Evolutionary conservation across 495 filamentous ascomycete species (phyloP).

Genomic region (Mytilinidion resinicola): DNA sequence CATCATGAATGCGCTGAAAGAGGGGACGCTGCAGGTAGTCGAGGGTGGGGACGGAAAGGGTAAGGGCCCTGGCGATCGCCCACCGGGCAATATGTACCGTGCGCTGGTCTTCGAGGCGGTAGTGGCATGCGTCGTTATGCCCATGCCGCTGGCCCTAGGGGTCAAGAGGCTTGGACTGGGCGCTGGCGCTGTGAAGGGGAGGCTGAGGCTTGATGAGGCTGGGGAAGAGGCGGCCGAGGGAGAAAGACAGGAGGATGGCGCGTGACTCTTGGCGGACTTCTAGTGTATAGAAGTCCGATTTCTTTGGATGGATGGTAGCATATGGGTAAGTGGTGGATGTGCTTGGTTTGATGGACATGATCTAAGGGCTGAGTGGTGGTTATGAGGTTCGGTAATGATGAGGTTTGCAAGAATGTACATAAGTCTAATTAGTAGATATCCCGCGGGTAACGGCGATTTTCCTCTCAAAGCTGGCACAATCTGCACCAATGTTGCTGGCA

Average conservation of each 20-base stretch:
- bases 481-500: too few relatives aligned
- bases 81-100: constrained; percentile 62
- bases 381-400: too few relatives aligned
- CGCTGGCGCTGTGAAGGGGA: constrained; percentile 47
- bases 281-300: too few relatives aligned
- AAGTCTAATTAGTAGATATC: too few relatives aligned
- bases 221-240: constrained; percentile 8
- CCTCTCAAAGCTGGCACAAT: too few relatives aligned
- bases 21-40: constrained; percentile 11
- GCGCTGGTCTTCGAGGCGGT: constrained; percentile 76
- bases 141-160: constrained; percentile 62
- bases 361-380: too few relatives aligned
- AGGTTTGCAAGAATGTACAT: too few relatives aligned
- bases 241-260: neutral
- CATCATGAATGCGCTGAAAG: constrained; percentile 71
- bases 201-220: constrained; percentile 51
- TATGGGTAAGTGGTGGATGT: too few relatives aligned
- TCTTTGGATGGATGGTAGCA: too few relatives aligned
- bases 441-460: too few relatives aligned
- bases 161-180: constrained; percentile 46
- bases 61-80: constrained; percentile 39
- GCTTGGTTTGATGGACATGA: too few relatives aligned
- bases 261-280: neutral
- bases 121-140: constrained; percentile 55
- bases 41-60: constrained; percentile 6